phyloP scores from a whole-genome alignment of 306 rosid genomes.

The Carpinus viminea region DNA sequence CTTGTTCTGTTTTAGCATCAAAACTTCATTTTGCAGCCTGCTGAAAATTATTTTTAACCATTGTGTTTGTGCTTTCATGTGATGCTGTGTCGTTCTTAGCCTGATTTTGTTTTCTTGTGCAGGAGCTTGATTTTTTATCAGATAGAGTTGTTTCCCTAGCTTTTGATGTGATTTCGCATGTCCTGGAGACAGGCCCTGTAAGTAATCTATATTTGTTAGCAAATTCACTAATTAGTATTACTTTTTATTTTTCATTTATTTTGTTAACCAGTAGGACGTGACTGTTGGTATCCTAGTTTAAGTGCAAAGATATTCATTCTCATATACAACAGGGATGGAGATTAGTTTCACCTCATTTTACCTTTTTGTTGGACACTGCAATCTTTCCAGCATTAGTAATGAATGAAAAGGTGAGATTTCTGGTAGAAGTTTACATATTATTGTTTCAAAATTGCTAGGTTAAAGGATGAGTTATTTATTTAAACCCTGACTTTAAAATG shows the following conservation, averaged over 20 bases:
- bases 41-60: background rate
- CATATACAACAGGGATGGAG: slow-evolving; percentile 80
- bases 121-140: slow-evolving; percentile 65
- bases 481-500: slow-evolving; percentile 20
- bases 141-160: slow-evolving; percentile 80
- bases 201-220: slow-evolving; percentile 29
- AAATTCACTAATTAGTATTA: slow-evolving; percentile 1
- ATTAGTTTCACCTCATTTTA: slow-evolving; percentile 83
- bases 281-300: background rate
- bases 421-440: slow-evolving; percentile 2
- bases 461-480: slow-evolving; percentile 16
- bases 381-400: slow-evolving; percentile 76
- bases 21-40: slow-evolving; percentile 13
- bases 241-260: background rate
- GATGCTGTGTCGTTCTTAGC: slow-evolving; percentile 21
- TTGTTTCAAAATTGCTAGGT: slow-evolving; percentile 3
- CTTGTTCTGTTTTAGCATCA: slow-evolving; percentile 8
- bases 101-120: slow-evolving; percentile 35
- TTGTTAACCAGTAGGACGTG: background rate
- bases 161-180: slow-evolving; percentile 80
- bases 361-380: slow-evolving; percentile 65
- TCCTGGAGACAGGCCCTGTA: slow-evolving; percentile 87
- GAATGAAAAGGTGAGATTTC: slow-evolving; percentile 74
- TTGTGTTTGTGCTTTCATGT: background rate
- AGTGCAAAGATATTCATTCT: slow-evolving; percentile 19